phyloP scores from a whole-genome alignment of 176 grass and related monocot species.

The Paspalum notatum region DNA sequence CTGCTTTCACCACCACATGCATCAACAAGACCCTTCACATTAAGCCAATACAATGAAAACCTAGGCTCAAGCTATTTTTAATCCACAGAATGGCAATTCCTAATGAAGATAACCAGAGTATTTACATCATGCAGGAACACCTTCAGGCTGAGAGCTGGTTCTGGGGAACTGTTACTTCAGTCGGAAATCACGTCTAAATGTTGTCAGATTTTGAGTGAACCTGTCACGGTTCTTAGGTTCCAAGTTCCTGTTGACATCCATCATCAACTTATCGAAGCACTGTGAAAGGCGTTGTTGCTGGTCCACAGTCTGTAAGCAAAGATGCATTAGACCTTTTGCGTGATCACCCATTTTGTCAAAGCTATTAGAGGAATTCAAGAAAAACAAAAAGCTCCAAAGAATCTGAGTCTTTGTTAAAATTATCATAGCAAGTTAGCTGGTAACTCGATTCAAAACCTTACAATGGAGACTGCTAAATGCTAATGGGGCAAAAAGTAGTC shows the following conservation, averaged over 20 bases:
- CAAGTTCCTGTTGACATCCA: slow-evolving; percentile 85
- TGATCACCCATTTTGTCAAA: slow-evolving; percentile 27
- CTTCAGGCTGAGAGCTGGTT: slow-evolving; percentile 34
- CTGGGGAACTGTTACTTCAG: slow-evolving; percentile 59
- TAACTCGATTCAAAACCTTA: slow-evolving; percentile 6
- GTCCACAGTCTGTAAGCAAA: slow-evolving; percentile 70
- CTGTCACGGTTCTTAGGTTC: slow-evolving; percentile 97
- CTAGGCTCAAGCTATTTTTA: background rate
- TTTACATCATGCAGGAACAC: slow-evolving; percentile 53
- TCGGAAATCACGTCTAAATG: slow-evolving; percentile 91
- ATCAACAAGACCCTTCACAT: slow-evolving; percentile 42
- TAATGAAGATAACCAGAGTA: slow-evolving; percentile 43
- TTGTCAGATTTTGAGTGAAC: slow-evolving; percentile 97
- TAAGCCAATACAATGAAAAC: slow-evolving; percentile 41
- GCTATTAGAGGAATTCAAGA: background rate
- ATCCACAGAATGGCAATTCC: slow-evolving; percentile 30
- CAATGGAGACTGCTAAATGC: slow-evolving; percentile 6
- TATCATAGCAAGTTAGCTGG: background rate
- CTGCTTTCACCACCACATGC: slow-evolving; percentile 41
- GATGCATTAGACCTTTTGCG: slow-evolving; percentile 22
- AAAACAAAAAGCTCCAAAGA: background rate
- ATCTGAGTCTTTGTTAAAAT: slow-evolving; percentile 2
- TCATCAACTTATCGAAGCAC: slow-evolving; percentile 97
- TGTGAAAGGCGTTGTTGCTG: slow-evolving; percentile 84
- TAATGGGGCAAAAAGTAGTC: slow-evolving; percentile 14